phyloP scores from a whole-genome alignment of 164 flowering plant species.

The grape (Vitis vinifera) region DNA sequence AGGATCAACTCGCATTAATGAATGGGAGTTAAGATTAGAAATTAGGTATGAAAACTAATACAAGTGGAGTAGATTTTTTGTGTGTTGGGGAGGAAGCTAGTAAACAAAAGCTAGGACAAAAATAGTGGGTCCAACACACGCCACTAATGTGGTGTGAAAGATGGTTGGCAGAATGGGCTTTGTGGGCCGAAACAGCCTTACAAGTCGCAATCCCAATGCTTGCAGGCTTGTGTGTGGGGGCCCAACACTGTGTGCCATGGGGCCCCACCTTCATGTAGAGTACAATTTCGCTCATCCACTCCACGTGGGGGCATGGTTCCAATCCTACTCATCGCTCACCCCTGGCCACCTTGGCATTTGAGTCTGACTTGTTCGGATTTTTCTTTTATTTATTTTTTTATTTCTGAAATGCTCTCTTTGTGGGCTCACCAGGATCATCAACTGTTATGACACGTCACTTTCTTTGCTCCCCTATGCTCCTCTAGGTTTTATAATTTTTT shows the following conservation, averaged over 20 bases:
- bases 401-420: not conserved
- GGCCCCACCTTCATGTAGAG: not conserved
- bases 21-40: not conserved
- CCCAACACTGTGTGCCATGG: not conserved
- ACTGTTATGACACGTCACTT: slow-evolving; percentile 16
- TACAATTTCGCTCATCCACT: slow-evolving; percentile 17
- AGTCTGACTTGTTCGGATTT: no score
- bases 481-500: not conserved
- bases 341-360: no score
- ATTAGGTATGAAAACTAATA: slow-evolving; percentile 1
- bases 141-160: slow-evolving; percentile 1
- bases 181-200: slow-evolving; percentile 36
- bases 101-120: not conserved
- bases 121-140: slow-evolving; percentile 18
- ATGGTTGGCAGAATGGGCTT: slow-evolving; percentile 37
- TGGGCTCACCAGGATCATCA: slow-evolving; percentile 19
- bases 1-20: not conserved
- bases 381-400: no score
- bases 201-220: slow-evolving; percentile 33
- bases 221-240: slow-evolving; percentile 7
- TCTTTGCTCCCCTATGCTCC: slow-evolving; percentile 14
- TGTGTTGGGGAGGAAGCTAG: not conserved
- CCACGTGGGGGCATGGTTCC: slow-evolving; percentile 26
- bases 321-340: slow-evolving; percentile 23
- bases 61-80: not conserved